Evolutionary conservation across 2,329 filamentous ascomycete species (phyloP), one percentile per base, ranked within the genome.

Genomic region (Aureobasidium leucospermi): DNA sequence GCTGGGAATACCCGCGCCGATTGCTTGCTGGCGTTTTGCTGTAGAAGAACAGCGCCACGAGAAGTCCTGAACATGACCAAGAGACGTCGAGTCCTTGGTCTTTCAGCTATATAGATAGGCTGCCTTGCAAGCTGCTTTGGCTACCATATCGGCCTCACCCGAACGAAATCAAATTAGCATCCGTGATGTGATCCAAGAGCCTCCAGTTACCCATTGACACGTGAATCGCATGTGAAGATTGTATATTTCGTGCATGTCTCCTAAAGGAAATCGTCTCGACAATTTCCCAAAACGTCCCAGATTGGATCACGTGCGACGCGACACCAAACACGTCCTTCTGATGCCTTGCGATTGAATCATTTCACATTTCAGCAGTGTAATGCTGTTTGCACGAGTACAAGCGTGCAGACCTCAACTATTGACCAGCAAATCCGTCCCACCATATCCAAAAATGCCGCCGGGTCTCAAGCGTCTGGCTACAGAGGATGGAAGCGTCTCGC

Each of bases 401-500:
- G 15, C 29, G 4, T 9, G 23, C 28, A 47, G 28, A 31, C 16
- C 16, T 15, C 42, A 10, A 19, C 9, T 9, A 2, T 32, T 8
- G 7, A 1, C 7, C 23, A 10, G 23, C 23, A 41, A 38, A 7
- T 39, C 41, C 43, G 13, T 15, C 32, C 15, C 15, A 13, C 1
- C 43, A 23, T 41, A 36, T 16, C 7, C 32, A 48, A 47, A 47
- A 10, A 61, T 61, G 59, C 45, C 59, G 45, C 51, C 42, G n/a
- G 32, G 45, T 6, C 61, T 70, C 64, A 74, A 78, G 64, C 70
- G 76, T 36, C 64, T 68, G 15, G 71, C 66, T 55, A 71, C 74
- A 7, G 68, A 70, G 62, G 71, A 75, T 60, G 69, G 73, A 58
- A 71, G 76, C 53, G 77, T 85, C 46, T 85, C 83, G 58, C 83